These are phyloP conservation scores for Jacaranda copaia DNA, from an alignment of 257 asterid genomes.

Conservation along the genomic window DNA sequence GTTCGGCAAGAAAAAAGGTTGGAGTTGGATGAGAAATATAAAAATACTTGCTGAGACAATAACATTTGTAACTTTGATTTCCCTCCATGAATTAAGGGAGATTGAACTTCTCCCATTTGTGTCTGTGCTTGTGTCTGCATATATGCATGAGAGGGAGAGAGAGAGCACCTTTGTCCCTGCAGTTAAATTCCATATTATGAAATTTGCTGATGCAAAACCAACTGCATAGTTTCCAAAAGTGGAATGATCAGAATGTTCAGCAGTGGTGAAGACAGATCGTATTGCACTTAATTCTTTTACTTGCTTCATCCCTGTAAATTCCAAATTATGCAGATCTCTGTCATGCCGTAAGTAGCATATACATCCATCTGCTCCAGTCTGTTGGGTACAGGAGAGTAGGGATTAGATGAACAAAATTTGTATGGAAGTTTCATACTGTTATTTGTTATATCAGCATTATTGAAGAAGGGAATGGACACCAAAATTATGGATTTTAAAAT, in stretches of 20 bases:
- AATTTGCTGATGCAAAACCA: constrained; percentile 89
- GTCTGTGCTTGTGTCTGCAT: constrained; percentile 6
- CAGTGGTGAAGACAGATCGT: constrained; percentile 57
- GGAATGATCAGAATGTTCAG: constrained; percentile 48
- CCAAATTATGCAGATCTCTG: constrained; percentile 59
- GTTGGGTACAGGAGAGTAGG: constrained; percentile 20
- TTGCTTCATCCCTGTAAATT: constrained; percentile 87
- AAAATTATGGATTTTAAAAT: constrained; percentile 25
- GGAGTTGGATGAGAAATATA: constrained; percentile 14
- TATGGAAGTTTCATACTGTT: constrained; percentile 22
- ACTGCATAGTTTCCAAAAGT: constrained; percentile 67
- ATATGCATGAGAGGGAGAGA: constrained; percentile 28
- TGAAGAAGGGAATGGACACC: constrained; percentile 13
- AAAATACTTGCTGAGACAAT: constrained; percentile 9
- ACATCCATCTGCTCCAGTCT: constrained; percentile 99
- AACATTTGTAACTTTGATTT: background rate
- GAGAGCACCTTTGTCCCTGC: constrained; percentile 75
- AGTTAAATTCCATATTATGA: constrained; percentile 81
- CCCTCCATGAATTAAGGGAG: constrained; percentile 9
- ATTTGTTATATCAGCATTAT: constrained; percentile 34
- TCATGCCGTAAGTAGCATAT: constrained; percentile 83
- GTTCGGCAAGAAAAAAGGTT: constrained; percentile 4
- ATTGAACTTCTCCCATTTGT: constrained; percentile 12
- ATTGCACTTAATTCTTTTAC: constrained; percentile 83
- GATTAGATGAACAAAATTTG: constrained; percentile 33